Percentiles rank a stretch among this genome's conserved stretches.
Evolutionary conservation across 495 filamentous ascomycete genomes (phyloP).

Genomic region (Sabuloglossum arenarium): DNA sequence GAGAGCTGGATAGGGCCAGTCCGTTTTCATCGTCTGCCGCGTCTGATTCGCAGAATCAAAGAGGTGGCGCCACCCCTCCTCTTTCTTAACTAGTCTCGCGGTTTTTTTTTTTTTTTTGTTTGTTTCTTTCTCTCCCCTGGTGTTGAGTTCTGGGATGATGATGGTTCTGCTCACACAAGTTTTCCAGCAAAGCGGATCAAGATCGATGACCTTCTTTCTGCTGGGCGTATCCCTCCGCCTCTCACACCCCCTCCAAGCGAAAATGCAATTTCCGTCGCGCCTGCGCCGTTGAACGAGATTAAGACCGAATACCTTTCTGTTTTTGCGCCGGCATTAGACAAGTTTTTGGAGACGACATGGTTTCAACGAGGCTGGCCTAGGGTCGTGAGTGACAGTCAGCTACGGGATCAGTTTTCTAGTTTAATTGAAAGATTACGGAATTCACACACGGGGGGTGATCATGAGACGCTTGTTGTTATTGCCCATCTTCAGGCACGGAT

Average conservation of each 20-base stretch:
- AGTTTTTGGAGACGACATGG: constrained; percentile 73
- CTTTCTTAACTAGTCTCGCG: constrained; percentile 7
- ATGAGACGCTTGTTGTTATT: neutral
- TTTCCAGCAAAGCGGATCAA: constrained; percentile 46
- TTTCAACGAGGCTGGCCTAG: constrained; percentile 33
- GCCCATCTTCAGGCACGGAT: constrained; percentile 1
- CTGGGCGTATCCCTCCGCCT: constrained; percentile 39
- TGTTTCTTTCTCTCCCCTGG: too few relatives aligned
- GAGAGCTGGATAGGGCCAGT: constrained; percentile 18
- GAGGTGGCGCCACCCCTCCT: constrained; percentile 21
- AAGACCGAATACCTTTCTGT: constrained; percentile 51
- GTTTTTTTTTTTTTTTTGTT: neutral
- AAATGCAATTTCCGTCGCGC: constrained; percentile 22
- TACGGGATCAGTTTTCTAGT: constrained; percentile 40
- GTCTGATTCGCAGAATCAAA: constrained; percentile 18
- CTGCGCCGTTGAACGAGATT: constrained; percentile 41
- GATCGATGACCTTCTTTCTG: constrained; percentile 53
- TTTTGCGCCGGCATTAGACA: constrained; percentile 57
- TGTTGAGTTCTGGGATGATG: too few relatives aligned
- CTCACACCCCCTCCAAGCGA: constrained; percentile 26
- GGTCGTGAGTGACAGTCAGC: constrained; percentile 33
- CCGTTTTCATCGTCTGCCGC: constrained; percentile 20
- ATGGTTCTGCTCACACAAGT: constrained; percentile 24
- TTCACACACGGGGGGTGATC: constrained; percentile 2
- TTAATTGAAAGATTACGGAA: constrained; percentile 27